phyloP scores from a whole-genome alignment of 768 basidiomycete species.

The Boletus reticuloceps region DNA sequence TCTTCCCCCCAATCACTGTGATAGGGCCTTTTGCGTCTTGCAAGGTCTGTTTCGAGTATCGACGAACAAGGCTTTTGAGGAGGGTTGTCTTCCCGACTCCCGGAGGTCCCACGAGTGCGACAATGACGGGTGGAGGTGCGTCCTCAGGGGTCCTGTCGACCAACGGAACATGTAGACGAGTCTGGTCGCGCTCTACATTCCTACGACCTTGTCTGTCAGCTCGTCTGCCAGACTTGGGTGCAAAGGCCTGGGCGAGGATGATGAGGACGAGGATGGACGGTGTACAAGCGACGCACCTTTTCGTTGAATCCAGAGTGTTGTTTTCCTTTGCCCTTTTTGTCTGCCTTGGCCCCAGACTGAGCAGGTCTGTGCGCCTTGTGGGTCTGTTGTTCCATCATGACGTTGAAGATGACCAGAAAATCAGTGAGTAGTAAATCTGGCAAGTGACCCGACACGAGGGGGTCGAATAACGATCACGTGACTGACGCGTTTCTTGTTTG shows the following conservation, averaged over 20 bases:
- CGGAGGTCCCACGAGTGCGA: conserved; percentile 94
- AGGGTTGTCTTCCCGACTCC: conserved; percentile 97
- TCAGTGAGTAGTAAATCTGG: conserved; percentile 4
- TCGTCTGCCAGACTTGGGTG: conserved; percentile 83
- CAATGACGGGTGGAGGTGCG: conserved; percentile 88
- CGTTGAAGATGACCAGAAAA: neutral
- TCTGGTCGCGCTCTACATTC: conserved; percentile 91
- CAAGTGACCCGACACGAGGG: conserved; percentile 13
- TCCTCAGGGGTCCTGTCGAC: conserved; percentile 93
- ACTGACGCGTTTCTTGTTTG: conserved; percentile 30
- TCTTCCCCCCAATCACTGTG: conserved; percentile 93
- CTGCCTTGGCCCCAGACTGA: conserved; percentile 67
- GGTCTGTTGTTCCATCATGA: conserved; percentile 63
- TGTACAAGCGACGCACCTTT: conserved; percentile 51
- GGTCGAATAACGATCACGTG: conserved; percentile 26
- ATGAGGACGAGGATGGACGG: neutral
- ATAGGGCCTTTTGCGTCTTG: conserved; percentile 90
- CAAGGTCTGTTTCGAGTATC: conserved; percentile 92
- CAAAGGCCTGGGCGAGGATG: conserved; percentile 63
- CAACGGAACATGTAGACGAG: conserved; percentile 91
- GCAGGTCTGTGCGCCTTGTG: conserved; percentile 84
- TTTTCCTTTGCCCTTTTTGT: conserved; percentile 74
- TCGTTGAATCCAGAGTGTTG: conserved; percentile 83
- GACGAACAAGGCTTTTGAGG: conserved; percentile 83
- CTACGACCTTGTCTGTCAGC: conserved; percentile 89